These are phyloP conservation scores for Ceratocystis cacaofunesta DNA, from an alignment of 2,329 filamentous ascomycete genomes.

Conservation along the genomic window DNA sequence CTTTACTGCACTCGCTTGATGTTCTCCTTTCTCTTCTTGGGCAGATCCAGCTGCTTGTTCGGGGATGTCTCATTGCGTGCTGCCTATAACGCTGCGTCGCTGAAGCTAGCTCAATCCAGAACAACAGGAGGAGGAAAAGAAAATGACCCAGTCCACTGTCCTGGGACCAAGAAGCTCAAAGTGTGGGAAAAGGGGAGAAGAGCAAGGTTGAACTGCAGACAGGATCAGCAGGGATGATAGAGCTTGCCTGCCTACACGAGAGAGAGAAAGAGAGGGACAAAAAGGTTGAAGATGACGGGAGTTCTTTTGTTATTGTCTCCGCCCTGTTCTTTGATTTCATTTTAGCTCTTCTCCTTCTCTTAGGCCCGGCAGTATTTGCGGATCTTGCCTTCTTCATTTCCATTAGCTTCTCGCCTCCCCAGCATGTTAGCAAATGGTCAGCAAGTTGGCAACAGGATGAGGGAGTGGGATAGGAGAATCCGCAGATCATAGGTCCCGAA, in stretches of 20 bases:
- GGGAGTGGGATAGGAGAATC: background rate
- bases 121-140: background rate
- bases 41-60: background rate
- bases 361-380: background rate
- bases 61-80: background rate
- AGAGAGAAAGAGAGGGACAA: background rate
- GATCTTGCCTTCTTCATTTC: background rate
- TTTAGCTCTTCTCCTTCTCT: background rate
- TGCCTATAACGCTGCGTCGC: background rate
- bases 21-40: background rate
- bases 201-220: background rate
- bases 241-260: background rate
- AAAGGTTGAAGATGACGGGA: background rate
- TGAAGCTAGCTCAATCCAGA: background rate
- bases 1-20: background rate
- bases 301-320: background rate
- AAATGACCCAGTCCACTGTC: background rate
- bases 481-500: background rate
- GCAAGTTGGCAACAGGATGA: background rate
- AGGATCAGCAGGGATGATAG: background rate
- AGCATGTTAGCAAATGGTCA: background rate
- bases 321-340: background rate
- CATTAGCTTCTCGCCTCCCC: background rate
- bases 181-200: background rate
- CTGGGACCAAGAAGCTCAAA: background rate